Base-by-base conservation (phyloP, 306 rosid species). In the Fagus sylvatica region DNA sequence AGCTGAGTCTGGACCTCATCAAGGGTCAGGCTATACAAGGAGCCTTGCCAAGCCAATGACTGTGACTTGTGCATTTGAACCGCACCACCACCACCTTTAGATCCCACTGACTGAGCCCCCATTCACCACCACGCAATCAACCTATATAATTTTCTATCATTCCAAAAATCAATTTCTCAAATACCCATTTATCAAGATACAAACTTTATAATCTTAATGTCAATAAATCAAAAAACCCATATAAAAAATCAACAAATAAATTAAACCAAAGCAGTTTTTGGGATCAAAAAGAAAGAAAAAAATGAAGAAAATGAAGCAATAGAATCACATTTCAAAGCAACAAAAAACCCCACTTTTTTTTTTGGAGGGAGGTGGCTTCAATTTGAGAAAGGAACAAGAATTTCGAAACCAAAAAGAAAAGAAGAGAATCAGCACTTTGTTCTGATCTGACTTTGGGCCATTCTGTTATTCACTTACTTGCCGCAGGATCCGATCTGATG, bases 1-100 rank as follows among this genome's bases (percentile, higher is more conserved):
- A 95, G 84, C 73, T 92, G 98, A 82, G 78, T 92, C 82, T 95
- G 96, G 76, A 95, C 93, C 85, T 95, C 97, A 79, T 95, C 97
- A 0, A 95, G 90, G 0, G 98, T 92, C 53, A 95, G 98, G 81
- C 80, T 87, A 83, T 95, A 95, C 78, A 95, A 74, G 2, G 98
- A 91, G 80, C 81, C 90, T 81, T 95, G 97, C 53, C 88, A 85
- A 53, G 69, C 75, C 88, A 95, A 59, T 59, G 91, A 86, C 84
- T 86, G 91, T 71, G 83, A 80, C 69, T 88, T 87, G 16, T 90
- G 82, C 83, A 88, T 92, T 81, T 86, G 90, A 71, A 90, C 92
- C 68, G 84, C 89, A 70, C 84, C 91, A 40, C 85, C 96, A 72
- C 85, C 93, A 61, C 85, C 87, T 78, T 91, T 88, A 87, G 98